Evolutionary conservation across 140 eudicot species (phyloP).

Genomic region (Flaveria floridana): DNA sequence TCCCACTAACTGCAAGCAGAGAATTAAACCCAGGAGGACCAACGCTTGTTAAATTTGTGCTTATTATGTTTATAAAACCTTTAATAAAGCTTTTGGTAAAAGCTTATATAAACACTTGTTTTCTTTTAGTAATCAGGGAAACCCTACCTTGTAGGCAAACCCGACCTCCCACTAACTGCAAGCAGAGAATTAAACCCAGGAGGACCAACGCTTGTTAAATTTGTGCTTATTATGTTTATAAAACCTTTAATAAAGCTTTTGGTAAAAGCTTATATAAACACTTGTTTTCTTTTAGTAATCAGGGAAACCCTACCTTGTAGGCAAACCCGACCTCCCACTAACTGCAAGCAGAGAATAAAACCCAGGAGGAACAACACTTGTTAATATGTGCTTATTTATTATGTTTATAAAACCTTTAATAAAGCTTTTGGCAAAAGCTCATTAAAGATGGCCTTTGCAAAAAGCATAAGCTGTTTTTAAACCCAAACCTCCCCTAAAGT

Average conservation of each 20-base stretch:
- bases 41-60: background rate
- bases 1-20: background rate
- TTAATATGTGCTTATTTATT: background rate
- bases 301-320: background rate
- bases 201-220: background rate
- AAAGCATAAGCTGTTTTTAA: background rate
- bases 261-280: background rate
- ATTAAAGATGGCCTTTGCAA: background rate
- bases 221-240: background rate
- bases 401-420: background rate
- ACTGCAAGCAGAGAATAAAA: background rate
- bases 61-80: background rate
- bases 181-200: background rate
- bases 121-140: background rate
- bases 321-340: background rate
- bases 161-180: background rate
- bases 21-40: background rate
- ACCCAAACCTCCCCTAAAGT: background rate
- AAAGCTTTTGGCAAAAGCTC: background rate
- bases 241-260: background rate
- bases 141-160: background rate
- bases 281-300: background rate
- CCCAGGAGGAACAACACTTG: background rate
- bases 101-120: background rate
- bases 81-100: too few species aligned